Base-by-base conservation (phyloP, 1,284 basidiomycete species). In the Fomitopsis schrenkii region DNA sequence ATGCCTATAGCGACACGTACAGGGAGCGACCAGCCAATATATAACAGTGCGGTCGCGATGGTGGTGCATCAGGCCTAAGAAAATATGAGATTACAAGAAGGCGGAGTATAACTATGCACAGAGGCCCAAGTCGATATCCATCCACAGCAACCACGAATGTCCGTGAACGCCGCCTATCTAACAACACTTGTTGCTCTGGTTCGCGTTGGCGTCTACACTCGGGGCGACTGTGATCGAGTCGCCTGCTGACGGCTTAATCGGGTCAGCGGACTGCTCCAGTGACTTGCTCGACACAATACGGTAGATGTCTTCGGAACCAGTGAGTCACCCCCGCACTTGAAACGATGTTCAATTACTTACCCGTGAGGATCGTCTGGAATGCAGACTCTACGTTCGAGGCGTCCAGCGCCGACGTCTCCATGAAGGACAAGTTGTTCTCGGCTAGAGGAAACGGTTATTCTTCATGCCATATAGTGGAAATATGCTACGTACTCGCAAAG, bases 371-470 rank as follows among this genome's bases (percentile, higher is more conserved):
- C 70, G 90, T 96, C 78, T 98, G 95, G 89, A 99, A 99, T 58
- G 97, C 95, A 59, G 85, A 79, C 79, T 98, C 97, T 76, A 99
- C 97, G 79, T 98, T 98, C 59, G 94, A 95, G 68, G 96, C 95
- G 85, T 99, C 97, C 84, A 99, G 88, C 76, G 97, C 97, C 70
- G 97, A 99, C 64, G 97, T 99, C 83, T 99, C 97, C 70, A 99
- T 98, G 83, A 97, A 97, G 61, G 92, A 95, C 66, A 98, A 78
- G 52, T 89, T 88, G 75, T 98, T 97, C 75, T 90, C 87, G 62
- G 85, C 85, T 86, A 46, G 15, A 41, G 17, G 15, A 15, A 33
- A 28, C n/a, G 17, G 30, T 48, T 15, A 33, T 46, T 14, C 44
- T 15, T 2, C 35, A 52, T 1, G n/a, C 12, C n/a, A 19, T 6